A percentile compares a stretch with the other conserved stretches of the same genome.
These are phyloP conservation scores for Allomyces javanicus DNA, from an alignment of 192 early-diverging fungal genomes.

Conservation along the genomic window DNA sequence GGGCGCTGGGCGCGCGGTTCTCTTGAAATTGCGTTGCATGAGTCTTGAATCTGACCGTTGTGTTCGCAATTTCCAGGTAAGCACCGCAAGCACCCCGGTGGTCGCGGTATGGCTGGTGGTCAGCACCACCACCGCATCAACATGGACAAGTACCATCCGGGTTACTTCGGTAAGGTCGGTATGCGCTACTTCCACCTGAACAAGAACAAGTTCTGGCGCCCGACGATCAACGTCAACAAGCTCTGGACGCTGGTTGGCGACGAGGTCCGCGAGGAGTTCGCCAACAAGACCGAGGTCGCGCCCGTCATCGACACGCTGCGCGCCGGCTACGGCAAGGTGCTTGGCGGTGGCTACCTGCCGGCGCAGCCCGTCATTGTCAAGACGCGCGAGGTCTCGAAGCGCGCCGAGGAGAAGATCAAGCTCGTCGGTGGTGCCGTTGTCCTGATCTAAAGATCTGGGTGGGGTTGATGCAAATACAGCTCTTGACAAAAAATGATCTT, in stretches of 20 bases:
- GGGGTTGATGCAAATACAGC: too few relatives aligned
- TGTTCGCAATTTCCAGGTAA: constrained; percentile 31
- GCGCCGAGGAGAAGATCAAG: constrained; percentile 98
- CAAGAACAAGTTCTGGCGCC: constrained; percentile 64
- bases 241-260: constrained; percentile 78
- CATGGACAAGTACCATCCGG: constrained; percentile 99
- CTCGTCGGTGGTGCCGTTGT: constrained; percentile 68
- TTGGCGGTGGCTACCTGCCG: constrained; percentile 82
- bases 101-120: constrained; percentile 99
- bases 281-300: constrained; percentile 66
- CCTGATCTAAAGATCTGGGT: constrained; percentile 5
- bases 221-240: constrained; percentile 82
- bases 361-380: constrained; percentile 85
- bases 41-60: not conserved
- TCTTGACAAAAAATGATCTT: too few relatives aligned
- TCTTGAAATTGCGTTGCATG: not conserved
- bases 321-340: constrained; percentile 82
- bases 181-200: constrained; percentile 99
- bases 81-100: constrained; percentile 99
- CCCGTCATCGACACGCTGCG: constrained; percentile 79
- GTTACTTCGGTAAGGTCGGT: constrained; percentile 99
- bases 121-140: constrained; percentile 98
- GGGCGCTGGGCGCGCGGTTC: not conserved
- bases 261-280: constrained; percentile 61
- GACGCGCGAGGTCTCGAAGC: constrained; percentile 71